phyloP scores from a whole-genome alignment of 371 early-diverging fungal species.

The Zancudomyces culisetae region DNA sequence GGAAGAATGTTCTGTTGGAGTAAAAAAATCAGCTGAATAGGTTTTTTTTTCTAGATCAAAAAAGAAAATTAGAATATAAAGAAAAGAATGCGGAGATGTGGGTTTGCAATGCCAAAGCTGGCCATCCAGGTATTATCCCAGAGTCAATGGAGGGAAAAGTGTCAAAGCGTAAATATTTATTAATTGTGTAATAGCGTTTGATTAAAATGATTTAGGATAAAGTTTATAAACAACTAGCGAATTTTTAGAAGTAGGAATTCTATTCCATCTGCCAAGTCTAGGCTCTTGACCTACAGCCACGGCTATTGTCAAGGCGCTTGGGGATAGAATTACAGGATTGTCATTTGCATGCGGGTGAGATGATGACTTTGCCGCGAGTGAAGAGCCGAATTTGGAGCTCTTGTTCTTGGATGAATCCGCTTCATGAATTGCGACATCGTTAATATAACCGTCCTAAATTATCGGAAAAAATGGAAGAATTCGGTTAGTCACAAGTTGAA shows the following conservation, averaged over 20 bases:
- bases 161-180: not conserved
- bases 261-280: conserved; percentile 70
- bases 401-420: not conserved
- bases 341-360: too few relatives aligned
- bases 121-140: not conserved
- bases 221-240: not conserved
- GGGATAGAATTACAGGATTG: conserved; percentile 30
- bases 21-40: too few relatives aligned
- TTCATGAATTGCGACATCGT: conserved; percentile 2
- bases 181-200: not conserved
- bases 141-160: not conserved
- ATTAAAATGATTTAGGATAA: not conserved
- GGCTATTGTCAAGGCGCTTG: conserved; percentile 33
- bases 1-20: too few relatives aligned
- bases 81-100: not conserved
- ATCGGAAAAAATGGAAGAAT: conserved; percentile 20
- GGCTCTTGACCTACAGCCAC: conserved; percentile 76
- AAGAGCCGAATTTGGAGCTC: too few relatives aligned
- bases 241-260: not conserved
- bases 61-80: not conserved
- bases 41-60: too few relatives aligned
- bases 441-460: conserved; percentile 4
- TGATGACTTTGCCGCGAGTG: too few relatives aligned
- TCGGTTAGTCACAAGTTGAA: not conserved
- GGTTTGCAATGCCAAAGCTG: not conserved